A percentile compares a stretch with the other conserved stretches of the same genome.
phyloP scores from a whole-genome alignment of 1,139 yeast genomes.

The Kodamaea fungicola region DNA sequence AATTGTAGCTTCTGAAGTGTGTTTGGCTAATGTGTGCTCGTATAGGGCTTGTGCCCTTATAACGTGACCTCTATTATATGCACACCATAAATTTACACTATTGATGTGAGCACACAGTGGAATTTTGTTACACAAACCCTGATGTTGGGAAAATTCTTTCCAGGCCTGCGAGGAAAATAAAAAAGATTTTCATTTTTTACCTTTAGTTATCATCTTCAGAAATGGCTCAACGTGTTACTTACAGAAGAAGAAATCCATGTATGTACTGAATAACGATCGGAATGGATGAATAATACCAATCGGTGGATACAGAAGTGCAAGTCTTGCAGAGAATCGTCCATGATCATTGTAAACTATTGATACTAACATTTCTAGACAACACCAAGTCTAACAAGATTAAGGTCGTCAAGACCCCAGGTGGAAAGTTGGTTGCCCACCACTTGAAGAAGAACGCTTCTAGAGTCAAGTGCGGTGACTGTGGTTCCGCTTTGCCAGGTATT shows the following conservation, averaged over 20 bases:
- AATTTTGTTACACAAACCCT: not conserved
- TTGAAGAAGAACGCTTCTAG: conserved; percentile 91
- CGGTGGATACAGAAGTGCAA: not conserved
- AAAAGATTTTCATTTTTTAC: conserved; percentile 9
- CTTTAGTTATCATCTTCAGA: conserved; percentile 16
- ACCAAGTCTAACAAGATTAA: conserved; percentile 98
- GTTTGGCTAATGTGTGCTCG: too few species aligned
- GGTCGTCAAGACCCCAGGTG: conserved; percentile 99
- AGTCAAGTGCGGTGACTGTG: conserved; percentile 99
- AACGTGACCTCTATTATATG: not conserved
- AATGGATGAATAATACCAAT: not conserved
- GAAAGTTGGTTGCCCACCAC: conserved; percentile 96
- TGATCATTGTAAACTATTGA: not conserved
- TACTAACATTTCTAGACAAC: conserved; percentile 72
- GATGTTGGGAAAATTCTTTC: conserved; percentile 3
- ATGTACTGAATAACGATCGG: conserved; percentile 19
- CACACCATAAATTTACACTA: not conserved
- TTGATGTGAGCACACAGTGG: conserved; percentile 1
- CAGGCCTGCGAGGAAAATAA: conserved; percentile 5
- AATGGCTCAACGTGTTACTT: conserved; percentile 54
- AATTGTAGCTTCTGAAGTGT: too few species aligned
- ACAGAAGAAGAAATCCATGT: conserved; percentile 54
- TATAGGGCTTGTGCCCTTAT: conserved; percentile 6
- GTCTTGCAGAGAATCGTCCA: not conserved
- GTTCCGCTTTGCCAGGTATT: conserved; percentile 85